A percentile compares a stretch with the other conserved stretches of the same genome.
phyloP scores from a whole-genome alignment of 2,329 filamentous ascomycete genomes.

The Neospermospora avenae region DNA sequence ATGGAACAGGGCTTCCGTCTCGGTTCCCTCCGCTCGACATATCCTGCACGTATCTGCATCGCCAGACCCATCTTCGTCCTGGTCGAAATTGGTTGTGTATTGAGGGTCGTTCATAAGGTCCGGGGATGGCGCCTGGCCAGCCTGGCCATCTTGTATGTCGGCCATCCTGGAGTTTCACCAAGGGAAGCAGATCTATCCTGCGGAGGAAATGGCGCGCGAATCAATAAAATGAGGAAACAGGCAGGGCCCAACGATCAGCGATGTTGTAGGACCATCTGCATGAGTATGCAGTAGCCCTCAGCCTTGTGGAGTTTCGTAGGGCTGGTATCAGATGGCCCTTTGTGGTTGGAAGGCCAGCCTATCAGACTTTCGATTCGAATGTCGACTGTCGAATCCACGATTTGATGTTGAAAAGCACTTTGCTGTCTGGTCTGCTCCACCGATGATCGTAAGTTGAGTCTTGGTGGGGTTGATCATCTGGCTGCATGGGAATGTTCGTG shows the following conservation, averaged over 20 bases:
- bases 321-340: not conserved
- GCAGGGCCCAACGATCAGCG: slow-evolving; percentile 29
- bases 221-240: slow-evolving; percentile 18
- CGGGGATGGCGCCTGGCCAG: slow-evolving; percentile 27
- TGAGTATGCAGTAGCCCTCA: not conserved
- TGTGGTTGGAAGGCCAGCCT: not conserved
- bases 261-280: slow-evolving; percentile 27
- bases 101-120: slow-evolving; percentile 57
- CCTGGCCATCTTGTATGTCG: slow-evolving; percentile 7
- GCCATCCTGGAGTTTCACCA: slow-evolving; percentile 18
- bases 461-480: not conserved
- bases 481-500: not conserved
- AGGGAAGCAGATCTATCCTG: not conserved
- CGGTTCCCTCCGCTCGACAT: slow-evolving; percentile 83
- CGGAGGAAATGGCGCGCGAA: not conserved
- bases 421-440: not conserved
- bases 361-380: not conserved
- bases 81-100: slow-evolving; percentile 41
- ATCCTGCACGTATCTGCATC: slow-evolving; percentile 85
- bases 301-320: not conserved
- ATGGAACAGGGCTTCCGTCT: slow-evolving; percentile 86
- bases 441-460: not conserved
- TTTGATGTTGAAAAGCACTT: not conserved
- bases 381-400: not conserved
- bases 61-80: slow-evolving; percentile 31